Percentiles rank a stretch among this genome's conserved stretches.
These are phyloP conservation scores for Paramyrothecium sp. DNA, from an alignment of 2,329 filamentous ascomycete genomes.

Conservation along the genomic window DNA sequence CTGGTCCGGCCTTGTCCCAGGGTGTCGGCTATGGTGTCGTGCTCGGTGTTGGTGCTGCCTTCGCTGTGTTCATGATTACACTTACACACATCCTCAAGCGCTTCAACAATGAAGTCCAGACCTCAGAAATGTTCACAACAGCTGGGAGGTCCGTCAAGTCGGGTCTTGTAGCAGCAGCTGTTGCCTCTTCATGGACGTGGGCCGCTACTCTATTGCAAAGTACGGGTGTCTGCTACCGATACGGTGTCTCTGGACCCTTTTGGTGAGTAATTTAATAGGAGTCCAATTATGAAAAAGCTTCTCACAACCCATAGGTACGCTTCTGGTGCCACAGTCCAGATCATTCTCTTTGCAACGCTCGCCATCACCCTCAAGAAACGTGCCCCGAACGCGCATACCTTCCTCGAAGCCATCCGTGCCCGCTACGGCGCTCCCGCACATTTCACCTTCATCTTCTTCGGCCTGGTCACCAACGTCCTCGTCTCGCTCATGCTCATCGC, in stretches of 20 bases:
- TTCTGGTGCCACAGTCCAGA: slow-evolving; percentile 77
- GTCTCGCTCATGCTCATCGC: slow-evolving; percentile 89
- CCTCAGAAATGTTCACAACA: slow-evolving; percentile 89
- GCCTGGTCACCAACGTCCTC: slow-evolving; percentile 79
- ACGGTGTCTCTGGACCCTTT: slow-evolving; percentile 62
- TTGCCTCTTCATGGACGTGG: slow-evolving; percentile 95
- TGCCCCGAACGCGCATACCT: slow-evolving; percentile 83
- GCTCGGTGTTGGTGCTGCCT: slow-evolving; percentile 69
- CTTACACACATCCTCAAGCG: slow-evolving; percentile 70
- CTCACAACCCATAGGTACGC: slow-evolving; percentile 40
- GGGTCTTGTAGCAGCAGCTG: slow-evolving; percentile 81
- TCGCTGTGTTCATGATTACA: slow-evolving; percentile 68
- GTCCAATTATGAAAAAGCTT: background rate
- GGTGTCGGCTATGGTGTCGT: slow-evolving; percentile 78
- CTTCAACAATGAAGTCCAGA: slow-evolving; percentile 69
- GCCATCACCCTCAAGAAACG: slow-evolving; percentile 87
- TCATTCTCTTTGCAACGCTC: slow-evolving; percentile 84
- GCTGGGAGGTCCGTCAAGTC: slow-evolving; percentile 87
- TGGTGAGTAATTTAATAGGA: slow-evolving; percentile 40
- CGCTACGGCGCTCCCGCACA: slow-evolving; percentile 74
- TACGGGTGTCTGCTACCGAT: slow-evolving; percentile 78
- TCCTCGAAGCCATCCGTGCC: slow-evolving; percentile 79
- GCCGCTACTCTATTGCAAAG: slow-evolving; percentile 80
- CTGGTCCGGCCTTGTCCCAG: slow-evolving; percentile 32
- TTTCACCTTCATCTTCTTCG: slow-evolving; percentile 78